Conservation (phyloP, 2,329 filamentous ascomycete species). For the Aciculosporium take region DNA sequence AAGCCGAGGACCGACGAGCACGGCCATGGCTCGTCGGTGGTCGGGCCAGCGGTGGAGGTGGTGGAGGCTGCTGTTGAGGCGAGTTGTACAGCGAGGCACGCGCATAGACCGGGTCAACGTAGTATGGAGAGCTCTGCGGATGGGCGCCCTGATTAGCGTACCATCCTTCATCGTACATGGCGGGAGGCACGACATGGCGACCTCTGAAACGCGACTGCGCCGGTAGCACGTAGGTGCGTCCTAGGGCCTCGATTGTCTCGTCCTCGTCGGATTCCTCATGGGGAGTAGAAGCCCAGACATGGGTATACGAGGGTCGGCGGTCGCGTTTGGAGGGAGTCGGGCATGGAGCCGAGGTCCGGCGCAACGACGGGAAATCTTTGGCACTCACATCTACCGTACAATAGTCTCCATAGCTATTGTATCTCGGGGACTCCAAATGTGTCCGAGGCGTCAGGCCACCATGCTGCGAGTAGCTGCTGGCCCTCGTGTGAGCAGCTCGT, state of each 20-base stretch:
- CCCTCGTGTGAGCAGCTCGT: conserved; percentile 27
- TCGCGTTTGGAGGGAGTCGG: conserved; percentile 29
- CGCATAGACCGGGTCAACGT: conserved; percentile 23
- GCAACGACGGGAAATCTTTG: conserved; percentile 34
- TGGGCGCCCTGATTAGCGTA: conserved; percentile 45
- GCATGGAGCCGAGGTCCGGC: conserved; percentile 22
- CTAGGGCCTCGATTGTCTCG: conserved; percentile 41
- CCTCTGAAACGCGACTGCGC: conserved; percentile 29
- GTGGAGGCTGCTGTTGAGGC: conserved; percentile 24
- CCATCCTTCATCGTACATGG: conserved; percentile 36
- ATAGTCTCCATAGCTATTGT: conserved; percentile 48
- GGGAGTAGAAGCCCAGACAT: conserved; percentile 42
- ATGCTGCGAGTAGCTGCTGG: conserved; percentile 24
- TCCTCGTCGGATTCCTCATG: conserved; percentile 53
- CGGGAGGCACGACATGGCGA: conserved; percentile 19
- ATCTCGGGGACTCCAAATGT: conserved; percentile 42
- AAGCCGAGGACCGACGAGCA: conserved; percentile 33
- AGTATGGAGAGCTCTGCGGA: conserved; percentile 31
- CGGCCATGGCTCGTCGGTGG: conserved; percentile 29
- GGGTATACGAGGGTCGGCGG: conserved; percentile 42
- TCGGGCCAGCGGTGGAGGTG: conserved; percentile 17
- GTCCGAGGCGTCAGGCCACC: conserved; percentile 27
- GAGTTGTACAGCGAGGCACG: conserved; percentile 26
- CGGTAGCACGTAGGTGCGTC: conserved; percentile 36
- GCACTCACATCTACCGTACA: conserved; percentile 53